These are phyloP conservation scores for Solanum virginianum DNA, from an alignment of 257 asterid genomes.

Conservation along the genomic window DNA sequence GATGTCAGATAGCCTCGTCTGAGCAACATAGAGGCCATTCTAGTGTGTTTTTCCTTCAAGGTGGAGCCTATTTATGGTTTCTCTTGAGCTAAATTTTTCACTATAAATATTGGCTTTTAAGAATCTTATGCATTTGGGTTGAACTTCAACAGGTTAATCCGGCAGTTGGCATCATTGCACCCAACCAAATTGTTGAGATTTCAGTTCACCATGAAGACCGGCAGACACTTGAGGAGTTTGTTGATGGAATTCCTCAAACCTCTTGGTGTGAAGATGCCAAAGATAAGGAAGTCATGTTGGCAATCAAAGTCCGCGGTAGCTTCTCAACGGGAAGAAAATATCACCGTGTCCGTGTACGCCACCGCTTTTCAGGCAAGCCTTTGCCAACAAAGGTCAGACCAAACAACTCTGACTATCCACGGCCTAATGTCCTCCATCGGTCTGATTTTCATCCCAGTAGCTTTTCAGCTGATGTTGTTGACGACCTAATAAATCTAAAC, in stretches of 20 bases:
- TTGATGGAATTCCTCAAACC: conserved; percentile 78
- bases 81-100: not conserved
- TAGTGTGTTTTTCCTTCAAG: not conserved
- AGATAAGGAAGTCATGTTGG: conserved; percentile 77
- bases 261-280: conserved; percentile 93
- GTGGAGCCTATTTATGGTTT: not conserved
- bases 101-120: not conserved
- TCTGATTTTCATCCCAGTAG: conserved; percentile 50
- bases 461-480: conserved; percentile 54
- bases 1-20: no score
- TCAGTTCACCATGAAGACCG: conserved; percentile 58
- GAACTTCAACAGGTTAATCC: conserved; percentile 55
- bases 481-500: conserved; percentile 45
- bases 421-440: conserved; percentile 53
- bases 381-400: conserved; percentile 29
- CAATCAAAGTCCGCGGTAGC: conserved; percentile 44
- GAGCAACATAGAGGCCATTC: not conserved
- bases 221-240: conserved; percentile 81
- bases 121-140: not conserved
- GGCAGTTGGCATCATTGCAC: conserved; percentile 61
- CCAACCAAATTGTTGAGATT: conserved; percentile 62
- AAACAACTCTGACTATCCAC: conserved; percentile 12
- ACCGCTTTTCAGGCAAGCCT: conserved; percentile 56
- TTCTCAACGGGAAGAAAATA: conserved; percentile 40
- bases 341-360: conserved; percentile 77